These are phyloP conservation scores for Alternaria dauci DNA, from an alignment of 2,329 filamentous ascomycete genomes.

Conservation along the genomic window DNA sequence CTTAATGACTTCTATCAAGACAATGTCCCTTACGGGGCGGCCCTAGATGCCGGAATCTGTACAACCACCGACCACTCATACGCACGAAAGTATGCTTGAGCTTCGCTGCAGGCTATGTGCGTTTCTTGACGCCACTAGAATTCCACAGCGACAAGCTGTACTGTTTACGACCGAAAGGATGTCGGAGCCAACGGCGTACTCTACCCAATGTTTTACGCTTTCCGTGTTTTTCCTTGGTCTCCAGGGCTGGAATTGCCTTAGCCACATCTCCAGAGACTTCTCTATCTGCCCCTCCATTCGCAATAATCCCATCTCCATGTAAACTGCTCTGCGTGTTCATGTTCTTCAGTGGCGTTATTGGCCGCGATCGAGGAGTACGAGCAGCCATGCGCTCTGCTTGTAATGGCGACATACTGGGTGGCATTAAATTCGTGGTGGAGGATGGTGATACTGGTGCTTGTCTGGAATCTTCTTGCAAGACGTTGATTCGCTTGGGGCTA, in stretches of 20 bases:
- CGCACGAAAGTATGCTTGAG: background rate
- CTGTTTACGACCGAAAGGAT: background rate
- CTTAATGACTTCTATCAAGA: background rate
- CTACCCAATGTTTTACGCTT: background rate
- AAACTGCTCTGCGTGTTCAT: background rate
- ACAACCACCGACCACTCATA: background rate
- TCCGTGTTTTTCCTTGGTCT: background rate
- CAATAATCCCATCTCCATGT: background rate
- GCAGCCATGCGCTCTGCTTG: background rate
- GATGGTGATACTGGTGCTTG: background rate
- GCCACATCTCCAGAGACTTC: background rate
- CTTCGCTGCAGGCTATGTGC: background rate
- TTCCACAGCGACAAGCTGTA: too few relatives aligned
- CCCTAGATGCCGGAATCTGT: background rate
- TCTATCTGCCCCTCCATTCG: background rate
- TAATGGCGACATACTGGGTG: background rate
- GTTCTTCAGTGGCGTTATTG: background rate
- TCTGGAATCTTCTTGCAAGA: background rate
- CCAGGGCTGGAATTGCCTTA: background rate
- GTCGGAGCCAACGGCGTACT: background rate
- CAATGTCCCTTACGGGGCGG: background rate
- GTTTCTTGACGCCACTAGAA: background rate
- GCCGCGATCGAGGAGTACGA: background rate
- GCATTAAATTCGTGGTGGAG: background rate
- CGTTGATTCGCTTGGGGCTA: background rate